Evolutionary conservation across 257 asterid genomes (phyloP).

Genomic region (Solanum bukasovii): DNA sequence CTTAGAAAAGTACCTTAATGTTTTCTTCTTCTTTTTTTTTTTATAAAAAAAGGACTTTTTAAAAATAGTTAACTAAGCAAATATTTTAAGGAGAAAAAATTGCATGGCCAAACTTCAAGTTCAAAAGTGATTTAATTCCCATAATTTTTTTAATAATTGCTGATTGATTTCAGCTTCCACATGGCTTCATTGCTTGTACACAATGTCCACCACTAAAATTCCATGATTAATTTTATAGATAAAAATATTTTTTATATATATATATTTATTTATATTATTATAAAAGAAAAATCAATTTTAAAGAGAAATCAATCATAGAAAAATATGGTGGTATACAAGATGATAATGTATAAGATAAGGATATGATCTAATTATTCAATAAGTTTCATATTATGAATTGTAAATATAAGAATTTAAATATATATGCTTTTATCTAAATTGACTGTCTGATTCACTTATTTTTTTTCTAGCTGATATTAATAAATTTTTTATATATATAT

Average conservation of each 20-base stretch:
- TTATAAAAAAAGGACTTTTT: neutral
- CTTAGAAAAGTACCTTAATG: neutral
- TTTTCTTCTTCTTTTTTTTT: neutral
- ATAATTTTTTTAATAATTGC: neutral
- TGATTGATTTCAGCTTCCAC: neutral
- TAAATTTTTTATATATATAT: no score
- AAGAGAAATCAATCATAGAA: neutral
- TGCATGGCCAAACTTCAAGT: neutral
- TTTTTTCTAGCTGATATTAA: no score
- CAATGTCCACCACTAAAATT: neutral
- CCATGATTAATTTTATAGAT: neutral
- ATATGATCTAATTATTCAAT: neutral
- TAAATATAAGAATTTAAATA: neutral
- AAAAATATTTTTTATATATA: neutral
- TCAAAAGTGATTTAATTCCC: neutral
- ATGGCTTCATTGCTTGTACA: neutral
- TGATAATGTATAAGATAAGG: neutral
- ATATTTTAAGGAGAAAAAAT: neutral
- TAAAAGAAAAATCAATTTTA: neutral
- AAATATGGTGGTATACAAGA: neutral
- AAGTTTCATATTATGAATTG: neutral
- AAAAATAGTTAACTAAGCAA: neutral
- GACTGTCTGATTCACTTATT: neutral
- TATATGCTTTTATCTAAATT: no score
- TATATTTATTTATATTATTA: neutral